Evolutionary conservation across 768 basidiomycete species (phyloP), one percentile per base, ranked within the genome.

Genomic region (Serendipita indica): DNA sequence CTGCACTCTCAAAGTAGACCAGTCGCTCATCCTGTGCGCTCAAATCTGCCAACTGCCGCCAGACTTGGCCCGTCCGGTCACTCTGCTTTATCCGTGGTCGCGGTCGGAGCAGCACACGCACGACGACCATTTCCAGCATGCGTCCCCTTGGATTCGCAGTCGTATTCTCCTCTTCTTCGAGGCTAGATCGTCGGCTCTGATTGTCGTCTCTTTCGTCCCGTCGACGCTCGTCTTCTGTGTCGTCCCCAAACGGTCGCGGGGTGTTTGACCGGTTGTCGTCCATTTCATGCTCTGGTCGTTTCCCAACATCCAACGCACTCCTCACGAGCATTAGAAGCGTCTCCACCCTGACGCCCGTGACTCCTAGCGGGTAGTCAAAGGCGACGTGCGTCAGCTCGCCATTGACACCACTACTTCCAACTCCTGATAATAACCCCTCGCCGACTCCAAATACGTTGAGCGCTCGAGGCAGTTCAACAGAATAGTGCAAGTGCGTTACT

Each of bases 401-500:
- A 43, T 43, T 43, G n/a, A 43, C 41, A 6, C 41, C 41, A 18
- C 41, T 25, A 18, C 18, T 43, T 25, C 18, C 41, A n/a, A 25
- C 18, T 18, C 27, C 41, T 18, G 27, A 43, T 7, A 18, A 18
- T 25, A 43, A 2, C 5, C 41, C 41, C 27, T 43, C 41, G 7
- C 41, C 41, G 27, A 54, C 32, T 4, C 49, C 25, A 10, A 54
- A 33, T 28, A 30, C 22, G 49, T 54, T 54, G 10, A 54, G 25
- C n/a, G 22, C 32, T 7, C 49, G 49, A 27, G 49, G 49, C n/a
- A 54, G 49, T n/a, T 16, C 32, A 10, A 28, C 22, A 10, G 49
- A 54, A 27, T 54, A 54, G 32, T 54, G 49, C n/a, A 54, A 18
- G 32, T 54, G 49, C 10, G 49, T 54, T 6, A 54, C 49, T 18